Evolutionary conservation across 306 rosid genomes (phyloP).

Genomic region (Hippophae gyantsensis): DNA sequence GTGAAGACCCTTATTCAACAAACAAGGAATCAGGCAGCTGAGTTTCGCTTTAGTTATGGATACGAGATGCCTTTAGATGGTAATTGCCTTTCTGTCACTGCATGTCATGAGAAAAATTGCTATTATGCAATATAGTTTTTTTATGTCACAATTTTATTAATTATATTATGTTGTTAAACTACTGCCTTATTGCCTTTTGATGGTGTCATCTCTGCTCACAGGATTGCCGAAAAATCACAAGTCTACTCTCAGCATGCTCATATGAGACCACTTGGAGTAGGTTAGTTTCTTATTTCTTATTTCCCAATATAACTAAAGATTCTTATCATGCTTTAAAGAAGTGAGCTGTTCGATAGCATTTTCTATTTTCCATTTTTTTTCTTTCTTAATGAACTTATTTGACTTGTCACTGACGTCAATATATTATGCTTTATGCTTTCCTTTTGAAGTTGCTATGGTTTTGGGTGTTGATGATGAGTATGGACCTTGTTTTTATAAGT

Average conservation of each 20-base stretch:
- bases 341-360: background rate
- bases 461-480: constrained; percentile 86
- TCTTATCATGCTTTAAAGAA: background rate
- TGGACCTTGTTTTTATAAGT: constrained; percentile 83
- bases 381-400: background rate
- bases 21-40: constrained; percentile 98
- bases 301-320: background rate
- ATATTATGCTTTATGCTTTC: constrained; percentile 16
- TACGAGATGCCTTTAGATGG: constrained; percentile 98
- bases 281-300: constrained; percentile 32
- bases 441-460: constrained; percentile 76
- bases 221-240: constrained; percentile 98
- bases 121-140: constrained; percentile 5
- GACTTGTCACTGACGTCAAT: constrained; percentile 16
- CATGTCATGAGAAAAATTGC: background rate
- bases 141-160: constrained; percentile 3
- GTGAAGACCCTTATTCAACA: constrained; percentile 91
- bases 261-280: constrained; percentile 99
- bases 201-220: constrained; percentile 26
- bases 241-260: constrained; percentile 98
- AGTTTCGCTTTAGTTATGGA: constrained; percentile 83
- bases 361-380: background rate
- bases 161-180: constrained; percentile 1
- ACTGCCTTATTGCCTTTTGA: constrained; percentile 10
- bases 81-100: constrained; percentile 10